These are phyloP conservation scores for Penicillium italicum DNA, from an alignment of 2,329 filamentous ascomycete species.

Conservation along the genomic window DNA sequence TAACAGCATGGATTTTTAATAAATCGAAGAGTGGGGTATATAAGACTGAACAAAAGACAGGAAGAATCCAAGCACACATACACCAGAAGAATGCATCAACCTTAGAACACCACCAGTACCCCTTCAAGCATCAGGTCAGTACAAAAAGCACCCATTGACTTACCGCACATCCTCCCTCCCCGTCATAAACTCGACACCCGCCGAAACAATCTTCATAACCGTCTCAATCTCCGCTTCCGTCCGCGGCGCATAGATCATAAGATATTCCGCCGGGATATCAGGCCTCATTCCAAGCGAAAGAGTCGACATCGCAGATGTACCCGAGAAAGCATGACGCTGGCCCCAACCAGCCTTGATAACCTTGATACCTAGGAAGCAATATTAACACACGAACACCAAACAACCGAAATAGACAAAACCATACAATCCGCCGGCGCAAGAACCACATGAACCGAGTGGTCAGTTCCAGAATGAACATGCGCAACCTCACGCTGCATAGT, in stretches of 20 bases:
- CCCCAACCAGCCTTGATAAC: slow-evolving; percentile 76
- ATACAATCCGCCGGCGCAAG: slow-evolving; percentile 72
- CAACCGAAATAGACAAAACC: neutral
- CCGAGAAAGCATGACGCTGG: slow-evolving; percentile 55
- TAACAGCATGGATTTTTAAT: neutral
- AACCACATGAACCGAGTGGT: slow-evolving; percentile 72
- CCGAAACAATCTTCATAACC: slow-evolving; percentile 32
- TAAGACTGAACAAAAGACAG: neutral
- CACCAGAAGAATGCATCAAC: neutral
- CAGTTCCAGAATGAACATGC: slow-evolving; percentile 68
- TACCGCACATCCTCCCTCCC: slow-evolving; percentile 23
- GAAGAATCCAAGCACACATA: neutral
- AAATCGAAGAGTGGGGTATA: slow-evolving; percentile 13
- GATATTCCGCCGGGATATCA: slow-evolving; percentile 26
- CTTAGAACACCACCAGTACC: neutral
- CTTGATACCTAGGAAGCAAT: slow-evolving; percentile 45
- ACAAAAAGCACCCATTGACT: neutral
- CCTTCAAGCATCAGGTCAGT: neutral
- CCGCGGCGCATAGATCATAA: slow-evolving; percentile 37
- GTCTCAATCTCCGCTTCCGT: slow-evolving; percentile 31
- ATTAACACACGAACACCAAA: neutral
- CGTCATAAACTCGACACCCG: slow-evolving; percentile 33
- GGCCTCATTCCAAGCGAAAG: slow-evolving; percentile 17
- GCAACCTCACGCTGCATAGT: slow-evolving; percentile 65
- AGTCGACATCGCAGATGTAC: slow-evolving; percentile 65